A percentile compares a stretch with the other conserved stretches of the same genome.
Evolutionary conservation across 2,329 filamentous ascomycete species (phyloP).

Genomic region (Ophiostoma quercus): DNA sequence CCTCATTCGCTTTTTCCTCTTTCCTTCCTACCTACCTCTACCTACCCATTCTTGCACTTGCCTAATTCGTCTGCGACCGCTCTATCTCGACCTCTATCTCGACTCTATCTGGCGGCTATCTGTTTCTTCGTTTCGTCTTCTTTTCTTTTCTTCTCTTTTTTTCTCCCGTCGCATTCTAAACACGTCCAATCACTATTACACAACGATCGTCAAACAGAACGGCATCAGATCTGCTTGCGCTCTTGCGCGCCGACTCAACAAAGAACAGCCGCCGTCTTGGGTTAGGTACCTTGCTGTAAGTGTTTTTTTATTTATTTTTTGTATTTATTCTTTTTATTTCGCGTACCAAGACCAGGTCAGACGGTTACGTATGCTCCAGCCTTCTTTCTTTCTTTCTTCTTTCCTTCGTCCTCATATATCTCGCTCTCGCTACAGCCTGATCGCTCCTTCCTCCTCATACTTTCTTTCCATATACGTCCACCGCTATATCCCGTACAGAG

Average conservation of each 20-base stretch:
- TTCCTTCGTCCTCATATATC: not conserved
- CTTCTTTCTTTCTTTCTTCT: conserved; percentile 17
- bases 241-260: not conserved
- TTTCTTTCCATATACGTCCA: not conserved
- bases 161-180: not conserved
- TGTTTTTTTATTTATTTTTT: not conserved
- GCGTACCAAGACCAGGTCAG: not conserved
- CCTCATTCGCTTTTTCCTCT: not conserved
- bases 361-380: conserved; percentile 14
- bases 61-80: not conserved
- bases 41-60: conserved; percentile 2
- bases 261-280: conserved; percentile 8
- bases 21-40: not conserved
- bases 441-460: not conserved
- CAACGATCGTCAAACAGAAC: not conserved
- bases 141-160: not conserved
- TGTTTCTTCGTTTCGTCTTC: not conserved
- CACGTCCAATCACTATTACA: not conserved
- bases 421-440: not conserved
- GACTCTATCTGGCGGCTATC: conserved; percentile 1
- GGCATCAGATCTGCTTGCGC: not conserved
- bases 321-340: not conserved
- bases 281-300: conserved; percentile 11
- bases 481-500: not conserved
- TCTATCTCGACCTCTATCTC: not conserved